phyloP scores from a whole-genome alignment of 1,139 yeast genomes.

The Sugiyamaella novakii region DNA sequence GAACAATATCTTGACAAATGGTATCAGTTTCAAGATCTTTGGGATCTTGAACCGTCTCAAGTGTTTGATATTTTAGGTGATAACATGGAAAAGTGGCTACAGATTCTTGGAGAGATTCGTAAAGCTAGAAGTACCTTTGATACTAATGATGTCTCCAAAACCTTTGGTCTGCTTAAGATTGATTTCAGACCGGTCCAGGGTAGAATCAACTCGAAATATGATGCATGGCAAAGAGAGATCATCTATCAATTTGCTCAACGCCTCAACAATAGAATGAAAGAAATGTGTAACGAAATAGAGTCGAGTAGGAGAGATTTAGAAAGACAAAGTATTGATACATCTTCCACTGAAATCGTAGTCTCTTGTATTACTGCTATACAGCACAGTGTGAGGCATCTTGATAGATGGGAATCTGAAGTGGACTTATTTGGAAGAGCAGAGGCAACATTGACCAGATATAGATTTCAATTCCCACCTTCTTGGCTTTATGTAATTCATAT shows the following conservation, averaged over 20 bases:
- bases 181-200: slow-evolving; percentile 59
- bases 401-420: slow-evolving; percentile 41
- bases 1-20: slow-evolving; percentile 51
- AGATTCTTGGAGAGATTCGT: slow-evolving; percentile 50
- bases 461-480: slow-evolving; percentile 53
- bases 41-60: slow-evolving; percentile 54
- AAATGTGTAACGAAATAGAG: slow-evolving; percentile 37
- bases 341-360: slow-evolving; percentile 45
- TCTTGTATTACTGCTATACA: slow-evolving; percentile 44
- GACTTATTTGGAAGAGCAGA: slow-evolving; percentile 49
- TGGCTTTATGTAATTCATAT: slow-evolving; percentile 72
- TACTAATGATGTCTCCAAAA: slow-evolving; percentile 46
- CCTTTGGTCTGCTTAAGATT: slow-evolving; percentile 48
- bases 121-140: slow-evolving; percentile 55
- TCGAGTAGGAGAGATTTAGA: slow-evolving; percentile 44
- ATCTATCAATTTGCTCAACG: slow-evolving; percentile 49
- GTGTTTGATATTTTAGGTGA: slow-evolving; percentile 42
- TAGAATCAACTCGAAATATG: slow-evolving; percentile 58
- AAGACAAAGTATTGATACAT: slow-evolving; percentile 39
- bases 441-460: slow-evolving; percentile 47
- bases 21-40: slow-evolving; percentile 58
- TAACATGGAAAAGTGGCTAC: slow-evolving; percentile 53
- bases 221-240: slow-evolving; percentile 57
- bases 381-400: slow-evolving; percentile 33
- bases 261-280: slow-evolving; percentile 40